A percentile compares a stretch with the other conserved stretches of the same genome.
These are phyloP conservation scores for Polygonum maritimum DNA, from an alignment of 148 eudicot genomes.

Conservation along the genomic window DNA sequence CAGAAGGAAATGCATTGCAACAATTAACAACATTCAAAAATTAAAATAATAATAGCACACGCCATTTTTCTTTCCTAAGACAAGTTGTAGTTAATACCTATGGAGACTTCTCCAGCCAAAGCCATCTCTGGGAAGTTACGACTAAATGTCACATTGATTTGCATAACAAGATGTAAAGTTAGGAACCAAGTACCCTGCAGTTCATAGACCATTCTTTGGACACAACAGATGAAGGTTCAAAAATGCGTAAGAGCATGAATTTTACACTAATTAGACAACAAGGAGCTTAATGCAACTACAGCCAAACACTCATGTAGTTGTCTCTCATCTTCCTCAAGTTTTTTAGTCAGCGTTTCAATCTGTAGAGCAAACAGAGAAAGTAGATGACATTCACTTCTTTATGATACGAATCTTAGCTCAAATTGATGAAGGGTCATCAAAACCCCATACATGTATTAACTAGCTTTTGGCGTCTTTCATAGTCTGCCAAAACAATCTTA, in stretches of 20 bases:
- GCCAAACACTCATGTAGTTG: constrained; percentile 28
- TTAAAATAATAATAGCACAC: background rate
- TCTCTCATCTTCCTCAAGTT: constrained; percentile 53
- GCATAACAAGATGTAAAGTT: constrained; percentile 67
- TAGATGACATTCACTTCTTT: constrained; percentile 2
- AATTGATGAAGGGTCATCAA: background rate
- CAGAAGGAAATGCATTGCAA: constrained; percentile 15
- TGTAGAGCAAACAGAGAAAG: constrained; percentile 19
- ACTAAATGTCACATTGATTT: constrained; percentile 81
- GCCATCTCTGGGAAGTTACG: constrained; percentile 95
- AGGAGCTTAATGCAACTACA: constrained; percentile 29
- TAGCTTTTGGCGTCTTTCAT: constrained; percentile 73
- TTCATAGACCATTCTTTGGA: constrained; percentile 5
- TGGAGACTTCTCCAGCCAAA: constrained; percentile 91
- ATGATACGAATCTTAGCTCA: background rate
- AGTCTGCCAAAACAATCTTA: constrained; percentile 71
- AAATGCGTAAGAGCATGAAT: background rate
- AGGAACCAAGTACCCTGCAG: constrained; percentile 89
- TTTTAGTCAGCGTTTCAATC: constrained; percentile 47
- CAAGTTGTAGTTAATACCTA: constrained; percentile 36
- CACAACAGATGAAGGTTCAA: background rate
- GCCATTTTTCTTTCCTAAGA: background rate
- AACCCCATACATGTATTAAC: constrained; percentile 21
- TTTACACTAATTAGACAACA: background rate
- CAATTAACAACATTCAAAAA: background rate